Base-by-base conservation (phyloP, 345 rosid species). In the Brassica cretica region DNA sequence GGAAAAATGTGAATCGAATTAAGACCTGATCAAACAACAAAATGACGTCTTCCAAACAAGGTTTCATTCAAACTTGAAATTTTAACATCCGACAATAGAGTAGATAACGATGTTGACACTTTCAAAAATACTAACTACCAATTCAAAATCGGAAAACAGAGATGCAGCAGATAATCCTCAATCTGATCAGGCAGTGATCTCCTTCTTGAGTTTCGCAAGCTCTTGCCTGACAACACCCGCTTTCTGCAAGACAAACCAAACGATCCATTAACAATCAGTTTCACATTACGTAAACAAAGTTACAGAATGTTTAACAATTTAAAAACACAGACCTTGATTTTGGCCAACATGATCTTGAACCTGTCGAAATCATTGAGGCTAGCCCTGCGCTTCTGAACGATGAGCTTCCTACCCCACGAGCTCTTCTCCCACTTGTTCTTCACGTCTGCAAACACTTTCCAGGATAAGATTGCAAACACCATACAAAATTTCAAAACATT, bases 291-390 rank as follows among this genome's bases (percentile, higher is more conserved):
- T 9, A 56, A 49, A 66, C 30, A 35, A 0, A 0, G 24, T 4
- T 21, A 72, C 11, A 29, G 3, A 33, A 2, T 1, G 7, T 33
- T 35, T 3, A 70, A 56, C 70, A 53, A 16, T 55, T 39, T 1
- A 32, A 37, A 14, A 0, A 68, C 27, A 76, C 68, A 19, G 35
- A 91, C 96, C 92, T 91, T 91, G 78, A 89, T 89, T 74, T 86
- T 89, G 2, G 97, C 93, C 84, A 91, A 76, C 97, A 91, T 89
- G 72, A 91, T 66, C 88, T 89, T 91, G 86, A 91, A 89, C 87
- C 97, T 84, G 49, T 89, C 97, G 29, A 91, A 91, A 70, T 91
- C 97, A 68, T 88, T 91, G 49, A 91, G 89, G 14, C 78, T 77
- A 7, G 97, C 92, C 68, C 93, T 84, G 72, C 83, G 81, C 66